Percentiles rank a stretch among this genome's conserved stretches.
Conservation (phyloP, 805 yeast genomes). For the Jamesozyma gamospora region DNA sequence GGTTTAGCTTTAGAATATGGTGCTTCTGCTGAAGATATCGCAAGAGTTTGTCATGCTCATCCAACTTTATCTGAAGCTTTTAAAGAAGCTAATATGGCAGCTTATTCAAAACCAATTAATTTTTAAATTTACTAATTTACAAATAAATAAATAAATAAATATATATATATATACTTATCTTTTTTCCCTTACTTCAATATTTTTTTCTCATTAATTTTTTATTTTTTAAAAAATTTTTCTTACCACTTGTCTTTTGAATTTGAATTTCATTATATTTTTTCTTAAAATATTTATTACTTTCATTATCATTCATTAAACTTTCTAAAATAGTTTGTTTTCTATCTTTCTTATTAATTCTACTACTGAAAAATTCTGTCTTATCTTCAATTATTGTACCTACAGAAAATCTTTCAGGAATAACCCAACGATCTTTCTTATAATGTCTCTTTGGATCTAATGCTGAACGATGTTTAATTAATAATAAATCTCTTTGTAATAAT, state of each 20-base stretch:
- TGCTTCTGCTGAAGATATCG: constrained; percentile 95
- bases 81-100: constrained; percentile 94
- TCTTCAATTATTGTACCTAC: constrained; percentile 84
- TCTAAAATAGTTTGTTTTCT: constrained; percentile 74
- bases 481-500: constrained; percentile 59
- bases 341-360: constrained; percentile 54
- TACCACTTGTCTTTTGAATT: constrained; percentile 49
- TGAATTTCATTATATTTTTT: constrained; percentile 78
- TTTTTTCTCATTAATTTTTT: constrained; percentile 47
- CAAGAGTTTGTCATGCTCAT: constrained; percentile 97
- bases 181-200: not conserved
- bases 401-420: constrained; percentile 69
- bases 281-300: constrained; percentile 67
- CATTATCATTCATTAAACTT: constrained; percentile 67
- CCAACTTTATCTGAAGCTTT: constrained; percentile 97
- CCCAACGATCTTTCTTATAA: constrained; percentile 79
- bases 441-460: constrained; percentile 93
- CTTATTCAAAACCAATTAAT: constrained; percentile 87
- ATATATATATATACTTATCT: not conserved
- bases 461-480: constrained; percentile 72
- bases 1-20: constrained; percentile 97
- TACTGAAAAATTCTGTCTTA: constrained; percentile 58
- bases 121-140: constrained; percentile 22
- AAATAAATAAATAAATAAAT: too few species aligned
- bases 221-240: constrained; percentile 56